Evolutionary conservation across 306 rosid species (phyloP).

Genomic region (Glycyrrhiza uralensis): DNA sequence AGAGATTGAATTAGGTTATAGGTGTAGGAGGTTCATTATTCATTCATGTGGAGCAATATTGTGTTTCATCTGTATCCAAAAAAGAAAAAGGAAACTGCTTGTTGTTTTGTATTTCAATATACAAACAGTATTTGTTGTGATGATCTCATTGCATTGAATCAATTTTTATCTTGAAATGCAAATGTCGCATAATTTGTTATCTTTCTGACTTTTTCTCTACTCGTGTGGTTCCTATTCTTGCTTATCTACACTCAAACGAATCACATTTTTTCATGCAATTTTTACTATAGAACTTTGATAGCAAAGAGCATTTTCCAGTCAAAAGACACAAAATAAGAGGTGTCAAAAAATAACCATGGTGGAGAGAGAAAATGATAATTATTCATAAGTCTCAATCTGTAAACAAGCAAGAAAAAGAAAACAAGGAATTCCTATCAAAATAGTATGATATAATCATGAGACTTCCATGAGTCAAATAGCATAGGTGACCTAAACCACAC

Average conservation of each 20-base stretch:
- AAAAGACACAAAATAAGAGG: no score
- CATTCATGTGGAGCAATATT: conserved; percentile 28
- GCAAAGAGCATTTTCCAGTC: no score
- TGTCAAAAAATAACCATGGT: no score
- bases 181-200: background rate
- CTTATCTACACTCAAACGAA: no score
- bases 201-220: background rate
- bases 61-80: background rate
- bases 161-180: background rate
- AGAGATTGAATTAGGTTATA: conserved; percentile 22
- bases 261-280: no score
- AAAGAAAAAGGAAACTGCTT: background rate
- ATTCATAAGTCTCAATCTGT: no score
- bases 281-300: no score
- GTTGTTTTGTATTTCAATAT: conserved; percentile 15
- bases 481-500: background rate
- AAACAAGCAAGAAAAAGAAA: background rate
- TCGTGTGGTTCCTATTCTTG: background rate
- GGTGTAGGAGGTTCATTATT: conserved; percentile 35
- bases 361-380: no score
- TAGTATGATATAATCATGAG: background rate
- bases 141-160: background rate
- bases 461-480: background rate
- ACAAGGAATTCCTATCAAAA: background rate
- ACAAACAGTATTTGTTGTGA: background rate